Evolutionary conservation across 2,329 filamentous ascomycete species (phyloP).

Genomic region (Neonectria coccinea): DNA sequence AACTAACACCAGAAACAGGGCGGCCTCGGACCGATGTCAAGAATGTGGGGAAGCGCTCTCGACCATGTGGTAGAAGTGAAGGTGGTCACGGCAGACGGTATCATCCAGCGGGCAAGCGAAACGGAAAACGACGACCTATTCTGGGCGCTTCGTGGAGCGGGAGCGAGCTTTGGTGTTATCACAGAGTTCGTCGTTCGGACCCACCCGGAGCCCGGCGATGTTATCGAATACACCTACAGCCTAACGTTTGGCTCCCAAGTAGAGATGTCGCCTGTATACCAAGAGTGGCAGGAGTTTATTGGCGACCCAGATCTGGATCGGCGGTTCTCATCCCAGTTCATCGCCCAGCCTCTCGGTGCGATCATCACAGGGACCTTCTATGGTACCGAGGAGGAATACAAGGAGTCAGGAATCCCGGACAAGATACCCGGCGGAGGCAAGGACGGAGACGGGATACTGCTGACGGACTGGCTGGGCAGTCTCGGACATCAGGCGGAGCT

Average conservation of each 20-base stretch:
- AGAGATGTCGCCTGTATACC: slow-evolving; percentile 62
- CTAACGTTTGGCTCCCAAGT: slow-evolving; percentile 61
- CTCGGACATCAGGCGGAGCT: slow-evolving; percentile 65
- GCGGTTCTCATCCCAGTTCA: slow-evolving; percentile 68
- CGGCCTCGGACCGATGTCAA: slow-evolving; percentile 67
- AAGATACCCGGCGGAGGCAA: slow-evolving; percentile 55
- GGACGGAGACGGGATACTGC: slow-evolving; percentile 56
- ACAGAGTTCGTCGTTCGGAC: slow-evolving; percentile 69
- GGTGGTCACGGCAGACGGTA: slow-evolving; percentile 68
- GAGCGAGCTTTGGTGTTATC: slow-evolving; percentile 67
- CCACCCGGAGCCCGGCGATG: slow-evolving; percentile 64
- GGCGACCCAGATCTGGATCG: slow-evolving; percentile 66
- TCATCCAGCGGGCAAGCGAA: slow-evolving; percentile 60
- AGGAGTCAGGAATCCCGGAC: slow-evolving; percentile 60
- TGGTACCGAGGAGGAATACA: slow-evolving; percentile 67
- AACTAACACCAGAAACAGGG: slow-evolving; percentile 53
- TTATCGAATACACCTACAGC: slow-evolving; percentile 70
- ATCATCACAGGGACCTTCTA: slow-evolving; percentile 72
- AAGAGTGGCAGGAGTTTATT: slow-evolving; percentile 69
- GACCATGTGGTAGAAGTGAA: slow-evolving; percentile 62
- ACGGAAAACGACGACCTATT: slow-evolving; percentile 65
- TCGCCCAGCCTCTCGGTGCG: slow-evolving; percentile 64
- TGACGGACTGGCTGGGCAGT: slow-evolving; percentile 73
- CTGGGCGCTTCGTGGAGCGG: slow-evolving; percentile 68
- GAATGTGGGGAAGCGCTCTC: slow-evolving; percentile 69